Percentiles rank a stretch among this genome's conserved stretches.
Conservation (phyloP, 108 stramenopile species). For the Fragilariopsis cylindrus region DNA sequence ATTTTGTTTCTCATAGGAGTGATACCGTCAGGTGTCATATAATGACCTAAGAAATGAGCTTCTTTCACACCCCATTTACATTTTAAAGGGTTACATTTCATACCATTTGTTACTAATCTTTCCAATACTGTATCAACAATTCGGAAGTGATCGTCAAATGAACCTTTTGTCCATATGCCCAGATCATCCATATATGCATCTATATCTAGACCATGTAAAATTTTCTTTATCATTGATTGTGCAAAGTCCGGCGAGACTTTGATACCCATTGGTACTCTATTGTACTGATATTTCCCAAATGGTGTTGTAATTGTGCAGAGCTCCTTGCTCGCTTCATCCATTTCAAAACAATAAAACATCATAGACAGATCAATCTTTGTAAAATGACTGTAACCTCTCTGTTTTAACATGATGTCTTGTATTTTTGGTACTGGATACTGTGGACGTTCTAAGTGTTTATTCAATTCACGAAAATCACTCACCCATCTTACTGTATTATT, state of each 20-base stretch:
- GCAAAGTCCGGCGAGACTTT: constrained; percentile 40
- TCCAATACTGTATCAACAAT: not conserved
- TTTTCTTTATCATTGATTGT: constrained; percentile 41
- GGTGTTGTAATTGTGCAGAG: constrained; percentile 43
- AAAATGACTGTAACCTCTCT: constrained; percentile 14
- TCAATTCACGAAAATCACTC: not conserved
- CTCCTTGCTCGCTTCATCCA: constrained; percentile 6
- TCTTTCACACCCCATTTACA: constrained; percentile 27
- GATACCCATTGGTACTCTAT: constrained; percentile 48
- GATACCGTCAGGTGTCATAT: not conserved
- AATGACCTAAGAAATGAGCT: constrained; percentile 26
- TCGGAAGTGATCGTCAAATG: not conserved
- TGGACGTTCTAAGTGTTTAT: not conserved
- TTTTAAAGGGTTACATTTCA: constrained; percentile 16
- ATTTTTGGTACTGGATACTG: constrained; percentile 23
- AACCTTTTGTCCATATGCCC: not conserved
- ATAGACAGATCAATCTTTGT: constrained; percentile 35
- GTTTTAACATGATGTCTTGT: constrained; percentile 17
- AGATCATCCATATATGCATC: not conserved
- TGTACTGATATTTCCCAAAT: constrained; percentile 42
- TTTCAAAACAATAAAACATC: constrained; percentile 12
- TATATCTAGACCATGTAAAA: constrained; percentile 12
- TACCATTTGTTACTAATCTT: not conserved
- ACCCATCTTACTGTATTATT: constrained; percentile 5
- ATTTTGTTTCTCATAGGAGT: constrained; percentile 35